A percentile compares a stretch with the other conserved stretches of the same genome.
Conservation (phyloP, 192 early-diverging fungal species). For the Coemansia sp. region DNA sequence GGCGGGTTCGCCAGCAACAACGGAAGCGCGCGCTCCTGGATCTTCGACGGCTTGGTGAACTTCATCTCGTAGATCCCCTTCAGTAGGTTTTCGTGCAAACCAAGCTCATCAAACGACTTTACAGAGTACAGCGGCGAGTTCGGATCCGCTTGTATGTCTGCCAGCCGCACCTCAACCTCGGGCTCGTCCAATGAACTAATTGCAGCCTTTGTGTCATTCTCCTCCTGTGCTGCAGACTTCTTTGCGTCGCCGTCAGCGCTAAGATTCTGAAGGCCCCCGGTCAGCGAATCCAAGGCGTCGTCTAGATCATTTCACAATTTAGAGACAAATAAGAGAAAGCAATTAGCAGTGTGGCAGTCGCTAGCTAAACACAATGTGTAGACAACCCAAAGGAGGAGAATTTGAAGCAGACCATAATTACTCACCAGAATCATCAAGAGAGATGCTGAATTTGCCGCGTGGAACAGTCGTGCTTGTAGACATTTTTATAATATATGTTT, state of each 20-base stretch:
- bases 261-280: slow-evolving; percentile 8
- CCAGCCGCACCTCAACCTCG: slow-evolving; percentile 65
- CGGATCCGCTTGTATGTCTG: slow-evolving; percentile 68
- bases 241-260: slow-evolving; percentile 3
- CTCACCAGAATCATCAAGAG: slow-evolving; percentile 38
- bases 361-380: neutral
- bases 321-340: neutral
- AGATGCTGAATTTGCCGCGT: slow-evolving; percentile 36
- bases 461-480: slow-evolving; percentile 9
- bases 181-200: slow-evolving; percentile 14
- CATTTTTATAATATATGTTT: slow-evolving; percentile 6
- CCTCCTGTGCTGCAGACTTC: neutral
- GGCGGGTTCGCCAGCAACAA: slow-evolving; percentile 85
- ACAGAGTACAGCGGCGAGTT: slow-evolving; percentile 77
- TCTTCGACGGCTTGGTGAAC: slow-evolving; percentile 91
- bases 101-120: slow-evolving; percentile 77
- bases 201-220: neutral
- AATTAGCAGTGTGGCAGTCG: neutral
- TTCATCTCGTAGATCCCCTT: slow-evolving; percentile 95
- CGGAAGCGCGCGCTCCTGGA: slow-evolving; percentile 93
- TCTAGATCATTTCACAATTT: neutral
- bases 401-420: neutral
- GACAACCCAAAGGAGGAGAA: too few relatives aligned
- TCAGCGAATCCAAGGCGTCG: slow-evolving; percentile 3
- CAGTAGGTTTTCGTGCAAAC: slow-evolving; percentile 75